A percentile compares a stretch with the other conserved stretches of the same genome.
These are phyloP conservation scores for Ophiostoma triangulosporum DNA, from an alignment of 2,329 filamentous ascomycete genomes.

Conservation along the genomic window DNA sequence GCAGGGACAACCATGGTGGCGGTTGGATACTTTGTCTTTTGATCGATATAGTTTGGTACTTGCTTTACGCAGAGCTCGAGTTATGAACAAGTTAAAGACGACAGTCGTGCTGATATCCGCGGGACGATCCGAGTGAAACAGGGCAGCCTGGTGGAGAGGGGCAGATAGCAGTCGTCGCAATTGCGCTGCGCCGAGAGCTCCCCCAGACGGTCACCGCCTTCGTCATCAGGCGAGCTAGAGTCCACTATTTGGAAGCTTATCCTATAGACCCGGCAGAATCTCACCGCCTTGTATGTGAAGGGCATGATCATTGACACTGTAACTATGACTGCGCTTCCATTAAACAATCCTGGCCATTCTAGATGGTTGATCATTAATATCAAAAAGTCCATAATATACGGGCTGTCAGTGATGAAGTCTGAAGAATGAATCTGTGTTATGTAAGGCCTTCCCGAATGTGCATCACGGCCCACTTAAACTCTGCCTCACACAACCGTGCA, in stretches of 20 bases:
- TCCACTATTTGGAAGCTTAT: background rate
- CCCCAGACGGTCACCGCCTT: background rate
- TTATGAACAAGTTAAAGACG: background rate
- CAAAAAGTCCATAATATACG: too few relatives aligned
- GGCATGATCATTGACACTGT: background rate
- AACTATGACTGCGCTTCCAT: too few relatives aligned
- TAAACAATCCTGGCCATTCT: too few relatives aligned
- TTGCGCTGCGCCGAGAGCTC: background rate
- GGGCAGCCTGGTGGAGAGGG: background rate
- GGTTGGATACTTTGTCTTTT: background rate
- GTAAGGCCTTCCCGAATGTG: too few relatives aligned
- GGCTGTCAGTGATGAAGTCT: too few relatives aligned
- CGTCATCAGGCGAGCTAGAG: background rate
- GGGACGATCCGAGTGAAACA: background rate
- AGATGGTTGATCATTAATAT: too few relatives aligned
- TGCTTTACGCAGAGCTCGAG: too few relatives aligned
- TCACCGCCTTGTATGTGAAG: background rate
- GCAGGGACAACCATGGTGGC: conserved; percentile 58
- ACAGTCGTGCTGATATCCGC: background rate
- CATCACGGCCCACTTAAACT: too few relatives aligned
- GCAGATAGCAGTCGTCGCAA: background rate
- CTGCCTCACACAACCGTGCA: too few relatives aligned
- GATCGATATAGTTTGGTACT: background rate
- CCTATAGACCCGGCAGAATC: background rate
- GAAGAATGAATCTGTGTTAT: too few relatives aligned